Conservation (phyloP, 768 basidiomycete species). For the Boletus bicolor region DNA sequence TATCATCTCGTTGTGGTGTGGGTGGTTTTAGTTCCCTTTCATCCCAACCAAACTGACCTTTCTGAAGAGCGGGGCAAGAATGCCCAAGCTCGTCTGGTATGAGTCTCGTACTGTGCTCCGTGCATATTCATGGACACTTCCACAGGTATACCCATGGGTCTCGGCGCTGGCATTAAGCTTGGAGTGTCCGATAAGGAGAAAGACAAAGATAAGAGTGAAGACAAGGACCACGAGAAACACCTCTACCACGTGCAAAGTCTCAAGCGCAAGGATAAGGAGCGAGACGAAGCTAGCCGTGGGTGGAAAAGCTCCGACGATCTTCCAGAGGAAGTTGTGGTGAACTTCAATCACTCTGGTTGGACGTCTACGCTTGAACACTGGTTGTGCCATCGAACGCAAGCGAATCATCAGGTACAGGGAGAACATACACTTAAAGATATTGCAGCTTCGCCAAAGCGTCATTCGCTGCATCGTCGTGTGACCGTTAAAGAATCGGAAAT, state of each 20-base stretch:
- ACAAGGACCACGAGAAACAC: slow-evolving; percentile 32
- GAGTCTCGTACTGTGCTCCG: background rate
- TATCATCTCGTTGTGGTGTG: slow-evolving; percentile 81
- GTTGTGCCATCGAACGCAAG: slow-evolving; percentile 46
- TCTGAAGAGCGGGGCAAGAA: slow-evolving; percentile 66
- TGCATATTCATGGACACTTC: background rate
- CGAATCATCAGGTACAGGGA: slow-evolving; percentile 14
- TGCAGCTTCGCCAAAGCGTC: slow-evolving; percentile 43
- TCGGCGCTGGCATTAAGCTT: slow-evolving; percentile 76
- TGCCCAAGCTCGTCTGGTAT: slow-evolving; percentile 76
- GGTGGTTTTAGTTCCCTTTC: slow-evolving; percentile 26
- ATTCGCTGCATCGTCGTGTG: slow-evolving; percentile 41
- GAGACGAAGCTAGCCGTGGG: slow-evolving; percentile 30
- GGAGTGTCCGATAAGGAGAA: slow-evolving; percentile 48
- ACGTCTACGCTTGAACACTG: slow-evolving; percentile 74
- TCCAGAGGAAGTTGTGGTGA: slow-evolving; percentile 31
- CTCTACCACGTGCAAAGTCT: slow-evolving; percentile 23
- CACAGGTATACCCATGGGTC: slow-evolving; percentile 71
- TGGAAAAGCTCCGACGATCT: slow-evolving; percentile 38
- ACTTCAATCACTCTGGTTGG: slow-evolving; percentile 53
- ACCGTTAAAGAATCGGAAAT: slow-evolving; percentile 43
- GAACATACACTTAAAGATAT: slow-evolving; percentile 28
- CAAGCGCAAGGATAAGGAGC: slow-evolving; percentile 39
- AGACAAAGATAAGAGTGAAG: slow-evolving; percentile 32
- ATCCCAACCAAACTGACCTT: slow-evolving; percentile 8